Conservation (phyloP, 352 stramenopile genomes). For the Phytophthora palmivora region DNA sequence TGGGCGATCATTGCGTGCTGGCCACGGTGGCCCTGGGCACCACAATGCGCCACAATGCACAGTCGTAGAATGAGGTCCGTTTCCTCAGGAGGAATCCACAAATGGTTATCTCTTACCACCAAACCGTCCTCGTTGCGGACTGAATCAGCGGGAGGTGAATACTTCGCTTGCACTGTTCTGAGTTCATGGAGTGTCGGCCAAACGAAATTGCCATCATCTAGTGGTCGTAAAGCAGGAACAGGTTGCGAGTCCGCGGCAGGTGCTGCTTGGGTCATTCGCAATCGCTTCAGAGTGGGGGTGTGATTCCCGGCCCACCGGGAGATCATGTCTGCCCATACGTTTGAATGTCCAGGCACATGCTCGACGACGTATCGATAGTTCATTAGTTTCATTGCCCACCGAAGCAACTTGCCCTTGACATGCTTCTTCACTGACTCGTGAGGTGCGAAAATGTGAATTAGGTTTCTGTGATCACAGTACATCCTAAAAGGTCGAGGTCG, state of each 20-base stretch:
- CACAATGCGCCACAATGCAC: constrained; percentile 15
- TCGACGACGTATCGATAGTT: constrained; percentile 23
- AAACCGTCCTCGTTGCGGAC: neutral
- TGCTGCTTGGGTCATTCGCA: neutral
- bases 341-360: constrained; percentile 9
- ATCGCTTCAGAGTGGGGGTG: neutral
- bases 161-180: no score
- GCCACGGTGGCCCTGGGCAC: constrained; percentile 1
- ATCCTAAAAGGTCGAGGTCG: constrained; percentile 13
- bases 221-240: neutral
- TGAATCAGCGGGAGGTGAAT: no score
- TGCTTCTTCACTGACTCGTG: neutral
- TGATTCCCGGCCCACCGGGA: constrained; percentile 13
- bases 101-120: neutral
- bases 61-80: constrained; percentile 32
- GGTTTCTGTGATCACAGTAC: constrained; percentile 30
- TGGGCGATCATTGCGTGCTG: neutral
- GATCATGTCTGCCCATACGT: constrained; percentile 19
- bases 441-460: constrained; percentile 32
- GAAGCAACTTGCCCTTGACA: constrained; percentile 16
- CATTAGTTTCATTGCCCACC: constrained; percentile 23
- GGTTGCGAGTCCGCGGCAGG: no score
- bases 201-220: constrained; percentile 5
- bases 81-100: constrained; percentile 8
- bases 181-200: no score